Conservation (phyloP, 768 basidiomycete species). For the Leccinum boreale region DNA sequence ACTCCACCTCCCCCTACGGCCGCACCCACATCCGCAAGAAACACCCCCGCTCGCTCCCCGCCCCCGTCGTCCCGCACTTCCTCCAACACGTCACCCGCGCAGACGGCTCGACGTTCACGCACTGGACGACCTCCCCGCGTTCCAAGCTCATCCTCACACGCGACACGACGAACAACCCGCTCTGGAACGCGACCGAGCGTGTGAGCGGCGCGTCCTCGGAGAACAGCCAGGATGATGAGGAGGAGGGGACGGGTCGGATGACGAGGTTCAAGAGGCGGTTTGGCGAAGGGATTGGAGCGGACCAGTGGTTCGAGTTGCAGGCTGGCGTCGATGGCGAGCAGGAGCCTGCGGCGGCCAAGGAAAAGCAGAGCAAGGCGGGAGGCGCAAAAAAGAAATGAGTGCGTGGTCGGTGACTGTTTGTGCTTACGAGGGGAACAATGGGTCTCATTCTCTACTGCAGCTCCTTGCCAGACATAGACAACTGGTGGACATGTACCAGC, state of each 20-base stretch:
- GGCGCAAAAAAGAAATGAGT: conserved; percentile 20
- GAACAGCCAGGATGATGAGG: conserved; percentile 58
- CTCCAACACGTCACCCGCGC: conserved; percentile 82
- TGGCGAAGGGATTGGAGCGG: conserved; percentile 44
- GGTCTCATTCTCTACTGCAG: conserved; percentile 6
- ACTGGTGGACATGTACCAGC: neutral
- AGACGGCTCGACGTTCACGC: conserved; percentile 84
- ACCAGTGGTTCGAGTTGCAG: conserved; percentile 30
- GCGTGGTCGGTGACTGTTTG: neutral
- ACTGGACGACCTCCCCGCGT: conserved; percentile 86
- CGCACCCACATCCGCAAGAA: conserved; percentile 80
- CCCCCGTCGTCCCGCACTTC: conserved; percentile 82
- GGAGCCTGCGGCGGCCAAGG: conserved; percentile 27
- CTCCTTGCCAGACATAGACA: neutral
- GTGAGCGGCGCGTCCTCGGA: conserved; percentile 45
- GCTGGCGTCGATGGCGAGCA: conserved; percentile 22
- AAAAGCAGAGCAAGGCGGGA: conserved; percentile 11
- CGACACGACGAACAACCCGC: conserved; percentile 84
- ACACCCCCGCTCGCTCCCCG: conserved; percentile 64
- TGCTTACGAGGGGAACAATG: neutral
- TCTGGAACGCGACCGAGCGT: conserved; percentile 72
- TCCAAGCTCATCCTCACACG: conserved; percentile 74
- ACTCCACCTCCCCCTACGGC: conserved; percentile 79
- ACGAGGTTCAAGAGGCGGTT: conserved; percentile 79
- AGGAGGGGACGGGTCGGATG: conserved; percentile 68